Conservation (phyloP, 23 red algal genomes). For the Agarophyton chilense region DNA sequence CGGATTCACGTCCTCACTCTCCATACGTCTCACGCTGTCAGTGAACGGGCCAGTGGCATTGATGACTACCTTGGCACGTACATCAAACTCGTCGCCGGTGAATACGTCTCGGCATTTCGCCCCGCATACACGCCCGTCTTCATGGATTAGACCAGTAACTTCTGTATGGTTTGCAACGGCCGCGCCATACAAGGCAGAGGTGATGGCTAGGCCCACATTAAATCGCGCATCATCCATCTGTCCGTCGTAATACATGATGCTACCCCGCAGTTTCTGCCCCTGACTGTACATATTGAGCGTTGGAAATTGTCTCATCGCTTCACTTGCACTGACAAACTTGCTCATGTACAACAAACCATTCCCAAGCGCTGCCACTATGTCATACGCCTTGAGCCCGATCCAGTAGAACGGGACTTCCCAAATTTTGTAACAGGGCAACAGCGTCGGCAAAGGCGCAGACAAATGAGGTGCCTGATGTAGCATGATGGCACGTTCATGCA, state of each 20-base stretch:
- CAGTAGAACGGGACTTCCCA: slow-evolving; percentile 99
- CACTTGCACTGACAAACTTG: slow-evolving; percentile 85
- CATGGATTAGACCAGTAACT: slow-evolving; percentile 65
- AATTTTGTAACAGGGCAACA: slow-evolving; percentile 93
- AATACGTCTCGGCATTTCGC: slow-evolving; percentile 73
- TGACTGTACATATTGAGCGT: slow-evolving; percentile 67
- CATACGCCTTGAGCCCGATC: slow-evolving; percentile 88
- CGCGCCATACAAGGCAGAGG: slow-evolving; percentile 89
- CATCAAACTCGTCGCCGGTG: slow-evolving; percentile 85
- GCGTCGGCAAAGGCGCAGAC: slow-evolving; percentile 81
- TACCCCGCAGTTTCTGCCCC: slow-evolving; percentile 77
- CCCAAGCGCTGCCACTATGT: slow-evolving; percentile 75
- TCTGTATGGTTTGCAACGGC: slow-evolving; percentile 94
- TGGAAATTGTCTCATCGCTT: slow-evolving; percentile 87
- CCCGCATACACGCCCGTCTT: slow-evolving; percentile 62
- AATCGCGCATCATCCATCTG: slow-evolving; percentile 95
- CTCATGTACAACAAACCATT: slow-evolving; percentile 84
- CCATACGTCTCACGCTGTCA: slow-evolving; percentile 80
- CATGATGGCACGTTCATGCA: slow-evolving; percentile 94
- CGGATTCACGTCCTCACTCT: slow-evolving; percentile 38
- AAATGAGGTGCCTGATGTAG: slow-evolving; percentile 92
- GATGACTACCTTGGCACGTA: slow-evolving; percentile 79
- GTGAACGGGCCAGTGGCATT: slow-evolving; percentile 96
- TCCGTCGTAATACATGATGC: slow-evolving; percentile 96
- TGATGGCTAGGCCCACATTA: slow-evolving; percentile 79